Conservation (phyloP, 2,329 filamentous ascomycete genomes). For the Paecilomyces dactylethromorphus region DNA sequence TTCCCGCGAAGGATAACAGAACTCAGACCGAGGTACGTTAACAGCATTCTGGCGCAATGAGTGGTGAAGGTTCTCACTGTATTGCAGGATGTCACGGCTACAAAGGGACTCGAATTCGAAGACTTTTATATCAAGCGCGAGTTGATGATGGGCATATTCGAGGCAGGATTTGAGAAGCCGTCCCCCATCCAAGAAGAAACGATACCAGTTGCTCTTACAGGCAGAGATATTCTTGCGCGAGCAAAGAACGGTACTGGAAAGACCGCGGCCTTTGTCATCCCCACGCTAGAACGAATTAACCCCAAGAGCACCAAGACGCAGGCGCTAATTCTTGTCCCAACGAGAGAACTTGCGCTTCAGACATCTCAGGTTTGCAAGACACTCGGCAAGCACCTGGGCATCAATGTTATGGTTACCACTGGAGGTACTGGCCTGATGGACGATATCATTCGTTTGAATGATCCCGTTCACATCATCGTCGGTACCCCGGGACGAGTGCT, state of each 20-base stretch:
- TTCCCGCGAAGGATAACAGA: constrained; percentile 42
- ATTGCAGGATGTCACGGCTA: constrained; percentile 87
- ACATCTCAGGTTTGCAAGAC: constrained; percentile 99
- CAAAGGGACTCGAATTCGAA: constrained; percentile 95
- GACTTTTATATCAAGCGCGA: constrained; percentile 93
- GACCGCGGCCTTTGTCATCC: constrained; percentile 96
- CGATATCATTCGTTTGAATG: constrained; percentile 90
- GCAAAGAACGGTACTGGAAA: constrained; percentile 99
- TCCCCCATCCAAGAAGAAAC: constrained; percentile 99
- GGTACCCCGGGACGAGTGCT: constrained; percentile 95
- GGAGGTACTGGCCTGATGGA: constrained; percentile 92
- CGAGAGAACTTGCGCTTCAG: constrained; percentile 92
- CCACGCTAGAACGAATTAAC: constrained; percentile 90
- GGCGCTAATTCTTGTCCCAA: constrained; percentile 91
- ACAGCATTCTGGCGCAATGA: constrained; percentile 3
- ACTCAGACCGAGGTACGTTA: constrained; percentile 43
- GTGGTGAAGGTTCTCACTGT: constrained; percentile 11
- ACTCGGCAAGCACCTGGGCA: constrained; percentile 88
- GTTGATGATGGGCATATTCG: constrained; percentile 97
- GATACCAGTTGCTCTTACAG: constrained; percentile 91
- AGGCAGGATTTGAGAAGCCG: constrained; percentile 97
- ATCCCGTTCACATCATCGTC: constrained; percentile 94
- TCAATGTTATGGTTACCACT: constrained; percentile 99
- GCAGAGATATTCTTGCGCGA: constrained; percentile 88
- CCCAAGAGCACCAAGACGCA: constrained; percentile 95